Evolutionary conservation across 176 grass and related monocot genomes (phyloP).

Genomic region (Carex littledalei): DNA sequence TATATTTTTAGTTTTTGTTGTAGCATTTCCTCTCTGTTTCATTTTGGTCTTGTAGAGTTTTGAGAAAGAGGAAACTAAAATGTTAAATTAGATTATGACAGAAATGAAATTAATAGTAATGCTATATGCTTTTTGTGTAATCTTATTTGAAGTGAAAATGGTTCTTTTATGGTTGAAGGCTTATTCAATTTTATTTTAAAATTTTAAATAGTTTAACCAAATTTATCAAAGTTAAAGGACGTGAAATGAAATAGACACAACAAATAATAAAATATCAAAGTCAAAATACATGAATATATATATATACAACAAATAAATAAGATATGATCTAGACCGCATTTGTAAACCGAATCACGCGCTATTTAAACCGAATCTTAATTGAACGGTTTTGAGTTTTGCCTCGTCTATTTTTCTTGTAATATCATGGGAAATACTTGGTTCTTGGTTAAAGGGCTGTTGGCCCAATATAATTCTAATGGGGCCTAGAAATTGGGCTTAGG

Average conservation of each 20-base stretch:
- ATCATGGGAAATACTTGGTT: no score
- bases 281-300: no score
- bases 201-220: not conserved
- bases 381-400: no score
- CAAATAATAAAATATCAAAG: no score
- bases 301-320: no score
- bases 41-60: constrained; percentile 10
- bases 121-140: not conserved
- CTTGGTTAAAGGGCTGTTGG: no score
- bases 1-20: not conserved
- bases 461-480: no score
- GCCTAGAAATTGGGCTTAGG: no score
- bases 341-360: no score
- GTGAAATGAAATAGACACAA: not conserved
- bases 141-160: not conserved
- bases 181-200: not conserved
- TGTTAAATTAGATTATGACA: not conserved
- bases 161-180: not conserved
- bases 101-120: not conserved
- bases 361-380: no score
- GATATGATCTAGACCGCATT: no score
- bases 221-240: not conserved
- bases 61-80: not conserved
- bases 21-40: constrained; percentile 6
- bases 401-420: no score